These are phyloP conservation scores for Lipomyces kockii DNA, from an alignment of 805 yeast genomes.

Conservation along the genomic window DNA sequence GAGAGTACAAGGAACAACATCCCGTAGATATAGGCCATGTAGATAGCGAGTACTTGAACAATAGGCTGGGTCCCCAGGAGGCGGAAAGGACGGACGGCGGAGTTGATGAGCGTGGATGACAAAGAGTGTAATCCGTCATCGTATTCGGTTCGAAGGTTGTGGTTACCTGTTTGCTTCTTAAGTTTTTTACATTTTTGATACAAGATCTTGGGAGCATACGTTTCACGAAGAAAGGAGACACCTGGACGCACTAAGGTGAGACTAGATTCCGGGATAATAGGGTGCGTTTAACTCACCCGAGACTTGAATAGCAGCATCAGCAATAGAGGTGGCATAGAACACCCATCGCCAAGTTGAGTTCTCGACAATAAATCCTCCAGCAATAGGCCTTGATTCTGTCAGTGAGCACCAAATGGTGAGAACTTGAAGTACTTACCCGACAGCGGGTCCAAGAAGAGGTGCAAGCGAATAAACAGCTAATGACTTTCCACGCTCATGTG, in stretches of 20 bases:
- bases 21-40: constrained; percentile 58
- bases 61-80: constrained; percentile 78
- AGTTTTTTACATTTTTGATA: constrained; percentile 54
- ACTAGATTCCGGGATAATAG: constrained; percentile 1
- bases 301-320: constrained; percentile 39
- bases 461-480: constrained; percentile 72
- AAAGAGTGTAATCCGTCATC: constrained; percentile 76
- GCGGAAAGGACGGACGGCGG: constrained; percentile 65
- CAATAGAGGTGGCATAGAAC: constrained; percentile 66
- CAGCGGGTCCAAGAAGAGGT: constrained; percentile 62
- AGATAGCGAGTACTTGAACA: constrained; percentile 59
- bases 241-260: constrained; percentile 43
- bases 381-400: constrained; percentile 42
- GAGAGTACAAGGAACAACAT: constrained; percentile 55
- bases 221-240: constrained; percentile 59
- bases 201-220: constrained; percentile 69
- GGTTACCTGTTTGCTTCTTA: constrained; percentile 73
- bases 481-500: constrained; percentile 67
- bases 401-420: not conserved
- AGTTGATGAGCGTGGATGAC: constrained; percentile 63
- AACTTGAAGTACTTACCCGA: constrained; percentile 43
- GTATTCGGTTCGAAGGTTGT: constrained; percentile 86
- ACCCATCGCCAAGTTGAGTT: constrained; percentile 67
- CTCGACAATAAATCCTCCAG: constrained; percentile 60
- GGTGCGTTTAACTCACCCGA: constrained; percentile 37